Conservation (phyloP, 768 basidiomycete genomes). For the Harrya chromipes region DNA sequence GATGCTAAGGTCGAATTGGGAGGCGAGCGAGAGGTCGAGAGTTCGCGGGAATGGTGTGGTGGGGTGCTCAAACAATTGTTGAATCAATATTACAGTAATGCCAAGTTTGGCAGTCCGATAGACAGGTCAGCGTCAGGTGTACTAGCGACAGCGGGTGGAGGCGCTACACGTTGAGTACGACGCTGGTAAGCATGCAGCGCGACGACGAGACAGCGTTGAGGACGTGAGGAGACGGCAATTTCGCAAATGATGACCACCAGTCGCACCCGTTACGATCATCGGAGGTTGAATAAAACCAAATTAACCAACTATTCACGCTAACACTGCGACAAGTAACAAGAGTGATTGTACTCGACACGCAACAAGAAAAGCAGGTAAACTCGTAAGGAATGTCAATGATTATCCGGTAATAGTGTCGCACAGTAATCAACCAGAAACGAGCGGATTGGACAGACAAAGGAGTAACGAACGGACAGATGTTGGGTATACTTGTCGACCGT, state of each 20-base stretch:
- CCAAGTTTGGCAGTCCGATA: conserved; percentile 16
- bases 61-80: conserved; percentile 7
- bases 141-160: not conserved
- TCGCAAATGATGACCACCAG: conserved; percentile 5
- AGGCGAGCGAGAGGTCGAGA: not conserved
- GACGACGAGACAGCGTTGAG: conserved; percentile 1
- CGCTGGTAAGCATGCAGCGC: conserved; percentile 10
- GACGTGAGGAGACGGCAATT: not conserved
- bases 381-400: conserved; percentile 36
- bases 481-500: conserved; percentile 34
- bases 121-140: too few species aligned
- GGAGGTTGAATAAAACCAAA: conserved; percentile 28
- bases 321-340: conserved; percentile 9
- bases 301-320: conserved; percentile 9
- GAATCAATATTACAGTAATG: too few species aligned
- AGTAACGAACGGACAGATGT: conserved; percentile 33
- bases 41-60: conserved; percentile 2
- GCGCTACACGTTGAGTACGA: conserved; percentile 12
- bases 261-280: conserved; percentile 18
- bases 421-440: conserved; percentile 34
- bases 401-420: conserved; percentile 36
- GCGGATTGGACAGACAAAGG: conserved; percentile 33
- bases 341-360: conserved; percentile 22
- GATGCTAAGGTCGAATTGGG: not conserved
- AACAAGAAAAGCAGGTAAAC: conserved; percentile 31